These are phyloP conservation scores for Piper betle DNA, from an alignment of 164 flowering plant species.

Conservation along the genomic window DNA sequence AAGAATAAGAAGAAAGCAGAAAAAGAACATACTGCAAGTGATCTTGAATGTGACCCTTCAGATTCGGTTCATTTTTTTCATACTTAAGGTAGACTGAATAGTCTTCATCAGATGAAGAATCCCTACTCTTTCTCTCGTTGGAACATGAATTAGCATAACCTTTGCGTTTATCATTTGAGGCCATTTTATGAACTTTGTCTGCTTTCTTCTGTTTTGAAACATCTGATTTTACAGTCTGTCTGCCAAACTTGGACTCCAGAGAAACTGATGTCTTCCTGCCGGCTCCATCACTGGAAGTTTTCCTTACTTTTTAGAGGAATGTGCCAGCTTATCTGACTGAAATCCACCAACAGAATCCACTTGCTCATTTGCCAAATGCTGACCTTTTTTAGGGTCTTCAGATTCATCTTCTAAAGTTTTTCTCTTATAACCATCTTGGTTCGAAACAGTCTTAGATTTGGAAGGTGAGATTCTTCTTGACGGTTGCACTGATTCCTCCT, in stretches of 20 bases:
- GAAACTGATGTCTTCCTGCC: conserved; percentile 19
- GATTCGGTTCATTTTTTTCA: conserved; percentile 82
- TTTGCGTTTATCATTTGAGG: conserved; percentile 23
- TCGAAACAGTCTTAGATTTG: conserved; percentile 13
- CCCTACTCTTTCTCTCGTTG: conserved; percentile 32
- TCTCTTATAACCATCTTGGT: conserved; percentile 29
- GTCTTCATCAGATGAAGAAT: conserved; percentile 62
- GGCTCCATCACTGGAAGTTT: conserved; percentile 33
- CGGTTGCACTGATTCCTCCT: conserved; percentile 25
- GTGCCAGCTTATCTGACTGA: conserved; percentile 23
- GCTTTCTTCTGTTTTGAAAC: conserved; percentile 30
- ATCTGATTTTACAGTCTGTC: conserved; percentile 17
- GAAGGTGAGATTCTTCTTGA: conserved; percentile 33
- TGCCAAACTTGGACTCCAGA: conserved; percentile 19
- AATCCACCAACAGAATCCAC: conserved; percentile 29
- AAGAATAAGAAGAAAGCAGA: neutral
- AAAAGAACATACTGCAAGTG: conserved; percentile 52
- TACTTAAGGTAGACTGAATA: conserved; percentile 55
- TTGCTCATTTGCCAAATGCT: conserved; percentile 18
- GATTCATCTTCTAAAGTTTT: conserved; percentile 29
- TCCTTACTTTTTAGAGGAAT: conserved; percentile 24
- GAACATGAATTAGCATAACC: conserved; percentile 15
- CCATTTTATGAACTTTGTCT: conserved; percentile 21
- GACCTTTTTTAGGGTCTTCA: conserved; percentile 34
- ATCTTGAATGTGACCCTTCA: conserved; percentile 72